These are phyloP conservation scores for Diddensiella santjacobensis DNA, from an alignment of 805 yeast genomes.

Conservation along the genomic window DNA sequence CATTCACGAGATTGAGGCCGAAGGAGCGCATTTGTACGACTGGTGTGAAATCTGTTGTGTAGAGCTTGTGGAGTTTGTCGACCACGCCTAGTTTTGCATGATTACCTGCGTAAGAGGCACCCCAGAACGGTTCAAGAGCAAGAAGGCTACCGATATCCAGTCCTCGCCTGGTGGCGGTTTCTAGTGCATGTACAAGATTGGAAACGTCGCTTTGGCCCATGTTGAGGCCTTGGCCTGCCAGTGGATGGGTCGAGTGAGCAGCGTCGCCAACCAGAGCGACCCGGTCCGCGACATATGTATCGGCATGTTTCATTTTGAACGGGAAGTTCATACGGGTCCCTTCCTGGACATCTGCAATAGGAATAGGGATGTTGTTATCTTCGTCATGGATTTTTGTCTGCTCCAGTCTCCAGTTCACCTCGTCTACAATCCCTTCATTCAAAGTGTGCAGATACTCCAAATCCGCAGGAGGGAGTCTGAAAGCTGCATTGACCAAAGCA, in stretches of 20 bases:
- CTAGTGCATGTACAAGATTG: conserved; percentile 63
- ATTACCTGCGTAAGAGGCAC: conserved; percentile 75
- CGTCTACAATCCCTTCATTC: conserved; percentile 50
- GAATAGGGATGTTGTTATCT: conserved; percentile 64
- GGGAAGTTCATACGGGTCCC: conserved; percentile 86
- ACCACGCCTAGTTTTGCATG: conserved; percentile 81
- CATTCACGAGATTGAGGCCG: conserved; percentile 71
- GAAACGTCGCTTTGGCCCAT: conserved; percentile 96
- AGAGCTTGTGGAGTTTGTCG: conserved; percentile 86
- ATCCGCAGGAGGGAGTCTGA: conserved; percentile 74
- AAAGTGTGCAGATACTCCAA: conserved; percentile 61
- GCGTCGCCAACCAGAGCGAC: conserved; percentile 97
- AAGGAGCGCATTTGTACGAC: conserved; percentile 68
- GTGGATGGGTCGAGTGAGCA: conserved; percentile 95
- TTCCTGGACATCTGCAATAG: conserved; percentile 53
- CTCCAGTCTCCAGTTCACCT: conserved; percentile 67
- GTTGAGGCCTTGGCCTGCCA: conserved; percentile 96
- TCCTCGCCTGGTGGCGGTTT: conserved; percentile 69
- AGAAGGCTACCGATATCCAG: conserved; percentile 80
- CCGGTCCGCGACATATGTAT: conserved; percentile 76
- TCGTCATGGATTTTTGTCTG: conserved; percentile 42
- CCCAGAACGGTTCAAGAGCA: conserved; percentile 82
- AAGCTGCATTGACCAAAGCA: conserved; percentile 77
- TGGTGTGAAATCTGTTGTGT: conserved; percentile 68
- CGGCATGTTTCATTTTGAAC: conserved; percentile 82